Base-by-base conservation (phyloP, 352 stramenopile species). In the Phytophthora podocarpi region DNA sequence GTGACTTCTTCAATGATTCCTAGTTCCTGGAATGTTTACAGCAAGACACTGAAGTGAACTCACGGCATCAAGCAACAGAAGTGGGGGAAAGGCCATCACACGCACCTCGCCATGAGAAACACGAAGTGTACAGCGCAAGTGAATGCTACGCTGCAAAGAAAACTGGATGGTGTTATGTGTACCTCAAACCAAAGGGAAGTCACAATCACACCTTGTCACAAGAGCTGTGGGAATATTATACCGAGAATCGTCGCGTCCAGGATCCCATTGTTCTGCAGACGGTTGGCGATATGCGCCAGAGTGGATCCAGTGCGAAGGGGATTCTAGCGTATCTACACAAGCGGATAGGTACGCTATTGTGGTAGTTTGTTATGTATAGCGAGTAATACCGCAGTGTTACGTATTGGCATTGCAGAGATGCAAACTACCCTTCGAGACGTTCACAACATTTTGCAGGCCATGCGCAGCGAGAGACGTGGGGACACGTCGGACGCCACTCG, bases 211-310 rank as follows among this genome's bases (percentile, higher is more conserved):
- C 36, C 2, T 12, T 50, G 1, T 35, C 36, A 2, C 2, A 4
- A 9, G 26, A 39, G 18, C 32, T 46, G n/a, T 51, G 24, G 40
- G 21, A 49, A 7, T 52, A 52, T 27, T 52, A 60, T n/a, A 40
- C 30, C 4, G 52, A 60, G 20, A 60, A 52, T 16, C 27, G 52
- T 0, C 5, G 32, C 0, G 35, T 50, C n/a, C 11, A 9, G 13
- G 51, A 43, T 40, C 27, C 26, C 3, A 5, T 20, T 3, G 18
- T 60, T 4, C 20, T 45, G 4, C 9, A 50, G 5, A 34, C 39
- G 4, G 52, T 60, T 1, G 18, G 41, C 1, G 23, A 45, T 15
- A 49, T 60, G 52, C 27, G 41, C 3, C 13, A 43, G 21, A 50
- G n/a, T n/a, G 51, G 51, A 1, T 41, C 52, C 1, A 40, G 20